Percentiles rank a stretch among this genome's conserved stretches.
phyloP scores from a whole-genome alignment of 169 alveolate genomes.

The Plasmodium cynomolgi region DNA sequence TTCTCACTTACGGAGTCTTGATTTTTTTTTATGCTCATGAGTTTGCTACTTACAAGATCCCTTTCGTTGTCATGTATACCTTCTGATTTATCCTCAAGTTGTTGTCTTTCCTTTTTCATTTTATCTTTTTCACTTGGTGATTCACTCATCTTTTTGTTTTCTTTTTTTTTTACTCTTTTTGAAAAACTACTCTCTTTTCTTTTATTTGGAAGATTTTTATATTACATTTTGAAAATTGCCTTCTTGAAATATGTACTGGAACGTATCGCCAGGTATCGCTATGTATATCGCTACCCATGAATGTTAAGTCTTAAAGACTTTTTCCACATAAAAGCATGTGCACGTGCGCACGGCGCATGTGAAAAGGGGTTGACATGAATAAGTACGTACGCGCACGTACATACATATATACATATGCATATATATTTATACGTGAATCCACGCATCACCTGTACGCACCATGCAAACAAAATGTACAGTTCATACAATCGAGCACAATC shows the following conservation, averaged over 20 bases:
- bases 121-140: constrained; percentile 1
- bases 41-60: background rate
- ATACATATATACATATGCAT: background rate
- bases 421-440: background rate
- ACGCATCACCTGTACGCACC: background rate
- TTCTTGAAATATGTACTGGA: background rate
- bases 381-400: background rate
- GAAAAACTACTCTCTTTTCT: background rate
- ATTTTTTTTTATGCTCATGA: background rate
- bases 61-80: background rate
- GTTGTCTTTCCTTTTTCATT: constrained; percentile 28
- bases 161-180: background rate
- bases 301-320: background rate
- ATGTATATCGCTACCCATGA: background rate
- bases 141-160: constrained; percentile 12
- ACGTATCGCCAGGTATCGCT: background rate
- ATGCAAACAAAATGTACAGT: background rate
- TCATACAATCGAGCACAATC: background rate
- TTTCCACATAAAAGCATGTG: background rate
- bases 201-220: constrained; percentile 21
- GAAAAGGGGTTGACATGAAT: background rate
- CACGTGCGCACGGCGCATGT: background rate
- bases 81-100: background rate
- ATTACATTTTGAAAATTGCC: constrained; percentile 30
- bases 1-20: background rate